Base-by-base conservation (phyloP, 2,329 filamentous ascomycete species). In the Thelonectria blattea region DNA sequence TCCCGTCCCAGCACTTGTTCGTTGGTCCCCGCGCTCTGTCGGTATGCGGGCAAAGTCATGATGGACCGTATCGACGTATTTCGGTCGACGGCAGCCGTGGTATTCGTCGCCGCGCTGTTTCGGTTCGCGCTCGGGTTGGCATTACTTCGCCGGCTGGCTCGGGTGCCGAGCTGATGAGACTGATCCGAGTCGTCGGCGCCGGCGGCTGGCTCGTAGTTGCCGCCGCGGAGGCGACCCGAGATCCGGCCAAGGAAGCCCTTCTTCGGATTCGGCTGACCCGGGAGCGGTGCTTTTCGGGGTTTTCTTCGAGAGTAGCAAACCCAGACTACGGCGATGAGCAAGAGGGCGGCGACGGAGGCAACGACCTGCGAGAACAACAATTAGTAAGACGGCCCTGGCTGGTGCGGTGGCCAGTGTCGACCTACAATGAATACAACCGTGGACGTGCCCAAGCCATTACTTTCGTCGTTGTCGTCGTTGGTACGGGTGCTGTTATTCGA, bases 31-130 rank as follows among this genome's bases (percentile, higher is more conserved):
- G 92, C 87, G 27, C 86, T 87, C 15, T 83, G 85, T 3, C 90
- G 89, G 75, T 99, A 99, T 0, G 91, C 85, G 0, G 95, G 95
- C 3, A 99, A 79, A 0, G 95, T 98, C 85, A 97, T 95, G 57
- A 98, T 88, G n/a, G 92, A 96, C 56, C 94, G 89, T 47, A 98
- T 83, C 9, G 92, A 96, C 1, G 91, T 93, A 69, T 94, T 90
- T 32, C 94, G 86, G 72, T 94, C 91, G 12, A 97, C 86, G 1
- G 74, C 77, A 1, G 74, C 77, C 60, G 74, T 75, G 9, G 66
- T 69, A 37, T 74, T 56, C 67, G 71, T 67, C 27, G 27, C 27
- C 5, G 27, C 27, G 58, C 69, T 64, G 24, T 65, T 67, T 62
- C 30, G 58, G 49, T 56, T 50, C 43, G 53, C 39, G 15, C 62